A percentile compares a stretch with the other conserved stretches of the same genome.
phyloP scores from a whole-genome alignment of 345 rosid genomes.

The Stellera chamaejasme region DNA sequence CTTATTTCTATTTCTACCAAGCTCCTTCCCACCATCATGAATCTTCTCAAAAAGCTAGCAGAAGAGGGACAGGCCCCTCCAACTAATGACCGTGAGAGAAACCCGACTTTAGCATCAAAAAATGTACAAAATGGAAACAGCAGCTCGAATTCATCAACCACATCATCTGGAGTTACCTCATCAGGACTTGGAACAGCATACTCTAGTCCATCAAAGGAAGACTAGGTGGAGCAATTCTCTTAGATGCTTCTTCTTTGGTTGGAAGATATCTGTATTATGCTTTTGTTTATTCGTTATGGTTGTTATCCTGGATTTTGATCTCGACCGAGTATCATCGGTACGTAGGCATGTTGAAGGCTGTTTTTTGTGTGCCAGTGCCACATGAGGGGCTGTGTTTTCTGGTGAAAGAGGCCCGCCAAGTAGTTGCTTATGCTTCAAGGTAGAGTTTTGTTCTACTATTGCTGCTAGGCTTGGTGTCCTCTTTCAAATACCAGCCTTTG shows the following conservation, averaged over 20 bases:
- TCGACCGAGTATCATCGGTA: slow-evolving; percentile 8
- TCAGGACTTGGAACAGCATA: slow-evolving; percentile 27
- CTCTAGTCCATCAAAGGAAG: slow-evolving; percentile 43
- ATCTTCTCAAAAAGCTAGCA: slow-evolving; percentile 73
- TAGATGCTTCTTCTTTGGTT: not conserved
- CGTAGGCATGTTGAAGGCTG: slow-evolving; percentile 34
- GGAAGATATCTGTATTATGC: slow-evolving; percentile 17
- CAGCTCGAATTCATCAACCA: slow-evolving; percentile 33
- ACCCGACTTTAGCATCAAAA: slow-evolving; percentile 27
- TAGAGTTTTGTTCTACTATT: slow-evolving; percentile 15
- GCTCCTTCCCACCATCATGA: slow-evolving; percentile 85
- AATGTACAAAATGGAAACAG: slow-evolving; percentile 35
- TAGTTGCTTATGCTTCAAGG: slow-evolving; percentile 13
- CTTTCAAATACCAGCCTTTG: not conserved
- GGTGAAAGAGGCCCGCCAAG: slow-evolving; percentile 16
- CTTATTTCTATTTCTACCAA: slow-evolving; percentile 72
- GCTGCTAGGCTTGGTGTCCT: slow-evolving; percentile 5
- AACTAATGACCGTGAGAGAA: slow-evolving; percentile 26
- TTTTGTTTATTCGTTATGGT: not conserved
- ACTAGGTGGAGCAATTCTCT: slow-evolving; percentile 23
- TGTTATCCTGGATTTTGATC: slow-evolving; percentile 10
- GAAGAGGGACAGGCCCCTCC: slow-evolving; percentile 61
- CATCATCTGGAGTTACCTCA: slow-evolving; percentile 38
- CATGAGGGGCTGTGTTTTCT: slow-evolving; percentile 16
- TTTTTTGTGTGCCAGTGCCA: slow-evolving; percentile 33